Base-by-base conservation (phyloP, 306 rosid species). In the Lathyrus aphaca region DNA sequence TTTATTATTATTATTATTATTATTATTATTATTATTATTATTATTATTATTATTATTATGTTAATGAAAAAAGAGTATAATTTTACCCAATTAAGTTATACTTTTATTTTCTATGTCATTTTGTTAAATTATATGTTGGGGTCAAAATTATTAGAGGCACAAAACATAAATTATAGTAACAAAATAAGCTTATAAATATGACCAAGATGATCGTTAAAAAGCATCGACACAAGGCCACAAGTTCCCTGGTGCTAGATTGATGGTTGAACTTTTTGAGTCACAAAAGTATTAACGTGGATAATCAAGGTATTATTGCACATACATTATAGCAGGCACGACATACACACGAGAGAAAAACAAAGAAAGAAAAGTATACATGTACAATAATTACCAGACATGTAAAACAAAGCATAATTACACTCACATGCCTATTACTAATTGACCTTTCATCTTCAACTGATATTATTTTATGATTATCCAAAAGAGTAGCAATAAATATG, bases 401-500 rank as follows among this genome's bases (percentile, higher is more conserved):
- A 45, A 71, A 64, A 51, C 46, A 65, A 37, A 49, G 25, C 62
- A 48, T 38, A 69, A 58, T 60, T 68, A 77, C 83, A 77, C 50
- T 17, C 65, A 50, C 74, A 65, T 53, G 73, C 16, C 60, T 14
- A 43, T 45, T 39, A 38, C 21, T 66, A 10, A 44, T 63, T 46
- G 25, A 37, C 63, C 70, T 50, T 56, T 39, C 50, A 21, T 53
- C 23, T 35, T 60, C 38, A 23, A 29, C 53, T 18, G 6, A 23
- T 70, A 29, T 30, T 58, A n/a, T 51, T 51, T 65, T 10, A 51
- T 59, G 23, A 44, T 25, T 71, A 71, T 75, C 75, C 74, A 68
- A 27, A 68, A 32, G 56, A 46, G 64, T 18, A 59, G 69, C 60
- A 46, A 66, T 73, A 63, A 45, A 59, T 75, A 79, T 72, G 78